Conservation (phyloP, 768 basidiomycete species). For the Suillus subaureus region DNA sequence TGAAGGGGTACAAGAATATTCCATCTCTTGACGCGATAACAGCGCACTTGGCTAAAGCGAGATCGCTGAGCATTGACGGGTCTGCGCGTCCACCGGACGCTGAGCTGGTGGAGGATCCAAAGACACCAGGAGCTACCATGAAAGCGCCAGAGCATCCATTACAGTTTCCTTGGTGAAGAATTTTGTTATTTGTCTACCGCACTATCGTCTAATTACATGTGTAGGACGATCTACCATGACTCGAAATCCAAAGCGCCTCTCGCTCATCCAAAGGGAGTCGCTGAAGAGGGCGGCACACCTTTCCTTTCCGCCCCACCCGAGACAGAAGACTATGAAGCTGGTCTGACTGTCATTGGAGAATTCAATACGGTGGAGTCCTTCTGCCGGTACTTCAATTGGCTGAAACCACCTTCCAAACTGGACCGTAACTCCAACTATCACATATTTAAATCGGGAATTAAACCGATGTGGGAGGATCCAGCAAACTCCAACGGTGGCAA, state of each 20-base stretch:
- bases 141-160: slow-evolving; percentile 79
- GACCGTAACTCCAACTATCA: slow-evolving; percentile 94
- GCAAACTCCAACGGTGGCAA: slow-evolving; percentile 92
- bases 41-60: slow-evolving; percentile 70
- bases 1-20: slow-evolving; percentile 82
- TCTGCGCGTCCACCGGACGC: slow-evolving; percentile 73
- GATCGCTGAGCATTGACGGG: slow-evolving; percentile 59
- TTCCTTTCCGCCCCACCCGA: slow-evolving; percentile 53
- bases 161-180: slow-evolving; percentile 71
- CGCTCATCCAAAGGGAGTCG: slow-evolving; percentile 42
- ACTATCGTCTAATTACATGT: slow-evolving; percentile 3
- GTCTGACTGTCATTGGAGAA: slow-evolving; percentile 83
- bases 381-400: slow-evolving; percentile 93
- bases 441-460: slow-evolving; percentile 92
- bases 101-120: slow-evolving; percentile 80
- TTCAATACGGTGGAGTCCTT: slow-evolving; percentile 90
- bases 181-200: slow-evolving; percentile 22
- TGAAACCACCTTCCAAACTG: slow-evolving; percentile 86
- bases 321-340: slow-evolving; percentile 80
- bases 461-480: slow-evolving; percentile 97
- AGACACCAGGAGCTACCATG: slow-evolving; percentile 75
- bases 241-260: slow-evolving; percentile 72
- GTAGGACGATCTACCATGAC: slow-evolving; percentile 90
- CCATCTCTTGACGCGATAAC: slow-evolving; percentile 86
- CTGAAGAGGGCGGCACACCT: slow-evolving; percentile 34